phyloP scores from a whole-genome alignment of 2,329 filamentous ascomycete genomes.

The Colletotrichum incanum region DNA sequence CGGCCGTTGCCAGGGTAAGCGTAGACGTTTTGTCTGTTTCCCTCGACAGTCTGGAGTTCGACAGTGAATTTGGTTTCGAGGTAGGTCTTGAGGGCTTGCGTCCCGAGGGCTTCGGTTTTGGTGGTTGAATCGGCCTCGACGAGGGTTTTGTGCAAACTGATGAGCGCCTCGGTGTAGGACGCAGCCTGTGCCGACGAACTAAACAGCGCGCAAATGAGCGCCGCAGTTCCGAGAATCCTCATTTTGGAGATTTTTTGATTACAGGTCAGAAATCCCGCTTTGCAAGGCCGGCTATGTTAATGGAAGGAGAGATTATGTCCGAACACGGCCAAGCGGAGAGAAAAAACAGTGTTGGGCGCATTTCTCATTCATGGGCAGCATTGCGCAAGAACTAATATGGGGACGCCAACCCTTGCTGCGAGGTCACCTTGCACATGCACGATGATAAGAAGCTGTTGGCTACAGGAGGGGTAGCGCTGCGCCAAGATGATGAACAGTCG shows the following conservation, averaged over 20 bases:
- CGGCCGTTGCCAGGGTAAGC: conserved; percentile 72
- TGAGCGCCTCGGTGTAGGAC: conserved; percentile 66
- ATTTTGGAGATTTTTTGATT: background rate
- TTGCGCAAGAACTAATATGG: conserved; percentile 1
- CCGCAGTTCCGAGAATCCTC: background rate
- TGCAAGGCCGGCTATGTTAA: no score
- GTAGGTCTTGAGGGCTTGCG: conserved; percentile 77
- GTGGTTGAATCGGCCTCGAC: conserved; percentile 81
- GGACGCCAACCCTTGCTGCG: background rate
- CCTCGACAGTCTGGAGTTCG: conserved; percentile 52
- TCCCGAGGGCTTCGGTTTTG: conserved; percentile 77
- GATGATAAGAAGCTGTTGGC: conserved; percentile 5
- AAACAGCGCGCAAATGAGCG: background rate
- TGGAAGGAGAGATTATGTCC: background rate
- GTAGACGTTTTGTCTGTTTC: conserved; percentile 80
- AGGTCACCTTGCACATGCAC: background rate
- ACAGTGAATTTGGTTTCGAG: conserved; percentile 66
- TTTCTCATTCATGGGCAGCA: conserved; percentile 5
- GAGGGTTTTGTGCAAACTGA: conserved; percentile 83
- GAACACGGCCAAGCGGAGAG: background rate
- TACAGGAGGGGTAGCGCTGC: background rate
- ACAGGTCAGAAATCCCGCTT: background rate
- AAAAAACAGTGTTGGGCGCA: background rate
- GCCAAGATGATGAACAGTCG: background rate
- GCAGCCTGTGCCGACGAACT: conserved; percentile 43